Evolutionary conservation across 768 basidiomycete genomes (phyloP).

Genomic region (Suillus cothurnatus): DNA sequence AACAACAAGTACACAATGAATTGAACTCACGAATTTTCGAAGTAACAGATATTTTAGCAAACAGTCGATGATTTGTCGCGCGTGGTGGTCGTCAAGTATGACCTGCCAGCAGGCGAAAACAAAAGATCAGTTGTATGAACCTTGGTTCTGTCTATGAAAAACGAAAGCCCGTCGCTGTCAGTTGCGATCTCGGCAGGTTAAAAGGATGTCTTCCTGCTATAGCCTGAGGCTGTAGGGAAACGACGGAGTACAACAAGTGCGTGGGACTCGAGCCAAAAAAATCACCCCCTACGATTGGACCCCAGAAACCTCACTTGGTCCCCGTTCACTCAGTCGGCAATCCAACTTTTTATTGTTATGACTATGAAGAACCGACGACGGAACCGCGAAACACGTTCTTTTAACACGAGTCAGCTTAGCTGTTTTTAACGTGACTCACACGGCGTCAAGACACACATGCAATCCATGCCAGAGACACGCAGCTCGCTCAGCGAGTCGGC

Average conservation of each 20-base stretch:
- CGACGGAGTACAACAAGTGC: constrained; percentile 35
- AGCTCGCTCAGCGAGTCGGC: neutral
- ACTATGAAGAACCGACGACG: neutral
- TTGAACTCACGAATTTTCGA: constrained; percentile 45
- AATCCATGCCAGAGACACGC: neutral
- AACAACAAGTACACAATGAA: constrained; percentile 20
- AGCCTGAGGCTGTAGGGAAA: constrained; percentile 42
- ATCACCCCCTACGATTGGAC: constrained; percentile 28
- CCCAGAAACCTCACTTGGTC: constrained; percentile 23
- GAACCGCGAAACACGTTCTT: neutral
- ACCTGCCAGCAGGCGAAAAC: constrained; percentile 87
- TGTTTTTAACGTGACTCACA: neutral
- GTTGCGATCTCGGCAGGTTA: constrained; percentile 35
- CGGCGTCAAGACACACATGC: neutral
- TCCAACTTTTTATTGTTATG: neutral
- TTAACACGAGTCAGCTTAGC: neutral
- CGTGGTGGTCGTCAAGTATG: constrained; percentile 83
- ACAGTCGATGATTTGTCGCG: constrained; percentile 57
- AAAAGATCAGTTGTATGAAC: constrained; percentile 53
- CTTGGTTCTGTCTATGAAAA: constrained; percentile 42
- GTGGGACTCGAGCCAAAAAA: constrained; percentile 36
- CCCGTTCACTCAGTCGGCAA: constrained; percentile 19
- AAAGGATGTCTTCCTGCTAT: constrained; percentile 29
- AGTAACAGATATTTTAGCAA: constrained; percentile 47
- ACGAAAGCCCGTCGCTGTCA: constrained; percentile 38